Percentiles rank a stretch among this genome's conserved stretches.
These are phyloP conservation scores for Yarrowia divulgata DNA, from an alignment of 805 yeast genomes.

Conservation along the genomic window DNA sequence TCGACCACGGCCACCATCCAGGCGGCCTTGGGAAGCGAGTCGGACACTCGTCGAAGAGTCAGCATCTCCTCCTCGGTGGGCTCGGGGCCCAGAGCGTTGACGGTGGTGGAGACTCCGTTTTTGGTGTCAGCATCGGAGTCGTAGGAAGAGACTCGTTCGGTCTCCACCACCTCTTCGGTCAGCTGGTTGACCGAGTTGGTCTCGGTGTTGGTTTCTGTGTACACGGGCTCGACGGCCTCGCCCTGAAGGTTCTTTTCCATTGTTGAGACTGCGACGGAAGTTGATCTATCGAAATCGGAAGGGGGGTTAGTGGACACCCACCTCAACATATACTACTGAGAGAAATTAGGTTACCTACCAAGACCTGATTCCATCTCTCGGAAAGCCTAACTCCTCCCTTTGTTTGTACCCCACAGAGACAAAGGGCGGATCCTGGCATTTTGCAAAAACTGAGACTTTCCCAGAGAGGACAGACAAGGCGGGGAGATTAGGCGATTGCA, in stretches of 20 bases:
- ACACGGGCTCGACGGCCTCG: slow-evolving; percentile 27
- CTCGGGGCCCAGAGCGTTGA: slow-evolving; percentile 44
- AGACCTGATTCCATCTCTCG: slow-evolving; percentile 22
- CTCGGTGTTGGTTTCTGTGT: slow-evolving; percentile 10
- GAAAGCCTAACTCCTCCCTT: not conserved
- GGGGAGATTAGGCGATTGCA: not conserved
- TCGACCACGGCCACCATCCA: slow-evolving; percentile 75
- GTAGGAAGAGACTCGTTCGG: slow-evolving; percentile 4
- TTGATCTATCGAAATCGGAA: no score
- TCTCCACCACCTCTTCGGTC: slow-evolving; percentile 15
- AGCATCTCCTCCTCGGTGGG: slow-evolving; percentile 63
- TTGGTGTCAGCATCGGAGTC: slow-evolving; percentile 22
- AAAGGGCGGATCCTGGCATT: not conserved
- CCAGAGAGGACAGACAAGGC: not conserved
- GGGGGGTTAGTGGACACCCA: not conserved
- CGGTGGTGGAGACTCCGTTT: slow-evolving; percentile 11
- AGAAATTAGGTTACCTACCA: not conserved
- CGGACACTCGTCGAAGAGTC: slow-evolving; percentile 62
- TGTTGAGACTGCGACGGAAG: not conserved
- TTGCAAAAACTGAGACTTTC: not conserved
- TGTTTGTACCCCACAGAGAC: slow-evolving; percentile 10
- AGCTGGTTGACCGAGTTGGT: not conserved
- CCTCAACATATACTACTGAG: slow-evolving; percentile 1
- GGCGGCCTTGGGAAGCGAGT: slow-evolving; percentile 60
- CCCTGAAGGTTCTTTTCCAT: slow-evolving; percentile 16